Evolutionary conservation across 371 early-diverging fungal genomes (phyloP).

Genomic region (Basidiobolus meristosporus): DNA sequence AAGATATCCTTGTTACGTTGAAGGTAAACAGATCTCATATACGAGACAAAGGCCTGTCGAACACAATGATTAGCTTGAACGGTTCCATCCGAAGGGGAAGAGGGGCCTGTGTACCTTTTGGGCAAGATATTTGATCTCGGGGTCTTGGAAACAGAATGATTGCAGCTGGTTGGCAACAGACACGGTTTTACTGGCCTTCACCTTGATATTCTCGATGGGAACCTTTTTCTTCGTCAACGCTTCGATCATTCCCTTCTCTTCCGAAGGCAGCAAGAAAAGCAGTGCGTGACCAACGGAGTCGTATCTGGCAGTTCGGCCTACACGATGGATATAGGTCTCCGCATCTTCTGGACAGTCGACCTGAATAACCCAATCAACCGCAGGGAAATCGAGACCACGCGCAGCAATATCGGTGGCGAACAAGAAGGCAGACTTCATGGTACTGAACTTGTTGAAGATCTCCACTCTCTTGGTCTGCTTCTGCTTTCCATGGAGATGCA

Average conservation of each 20-base stretch:
- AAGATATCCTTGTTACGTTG: conserved; percentile 79
- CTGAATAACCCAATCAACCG: conserved; percentile 96
- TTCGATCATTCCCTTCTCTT: conserved; percentile 63
- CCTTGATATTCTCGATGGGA: conserved; percentile 66
- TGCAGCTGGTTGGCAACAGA: conserved; percentile 64
- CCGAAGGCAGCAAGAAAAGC: conserved; percentile 70
- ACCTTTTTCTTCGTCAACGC: conserved; percentile 52
- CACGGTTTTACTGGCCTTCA: conserved; percentile 40
- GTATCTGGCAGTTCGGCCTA: conserved; percentile 94
- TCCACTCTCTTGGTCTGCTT: conserved; percentile 83
- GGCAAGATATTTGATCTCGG: conserved; percentile 88
- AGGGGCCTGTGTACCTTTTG: conserved; percentile 34
- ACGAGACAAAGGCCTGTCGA: conserved; percentile 73
- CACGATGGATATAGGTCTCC: conserved; percentile 94
- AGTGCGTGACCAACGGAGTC: conserved; percentile 73
- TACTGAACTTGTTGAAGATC: conserved; percentile 71
- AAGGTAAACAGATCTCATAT: conserved; percentile 76
- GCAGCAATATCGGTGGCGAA: conserved; percentile 96
- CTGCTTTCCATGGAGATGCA: conserved; percentile 90
- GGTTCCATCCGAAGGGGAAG: not conserved
- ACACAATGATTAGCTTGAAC: not conserved
- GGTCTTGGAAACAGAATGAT: conserved; percentile 76
- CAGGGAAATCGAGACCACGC: conserved; percentile 95
- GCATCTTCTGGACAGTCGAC: conserved; percentile 93
- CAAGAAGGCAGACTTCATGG: conserved; percentile 48